phyloP scores from a whole-genome alignment of 148 eudicot species.

The Gaultheria prostrata region DNA sequence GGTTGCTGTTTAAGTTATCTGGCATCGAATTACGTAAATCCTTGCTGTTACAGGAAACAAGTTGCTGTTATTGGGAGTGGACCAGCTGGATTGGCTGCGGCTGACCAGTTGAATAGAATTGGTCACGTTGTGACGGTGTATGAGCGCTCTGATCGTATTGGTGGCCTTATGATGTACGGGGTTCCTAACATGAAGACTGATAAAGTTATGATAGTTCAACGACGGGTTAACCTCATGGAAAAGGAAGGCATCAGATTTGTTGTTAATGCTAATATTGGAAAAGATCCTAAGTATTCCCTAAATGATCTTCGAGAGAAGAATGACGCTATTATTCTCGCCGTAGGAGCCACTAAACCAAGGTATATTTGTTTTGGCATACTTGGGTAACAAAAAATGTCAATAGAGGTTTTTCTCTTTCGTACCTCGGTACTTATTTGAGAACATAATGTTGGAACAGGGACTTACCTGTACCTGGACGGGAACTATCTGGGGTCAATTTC shows the following conservation, averaged over 20 bases:
- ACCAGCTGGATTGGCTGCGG: constrained; percentile 97
- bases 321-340: constrained; percentile 81
- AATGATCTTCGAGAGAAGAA: constrained; percentile 66
- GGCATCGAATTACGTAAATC: background rate
- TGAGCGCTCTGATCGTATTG: constrained; percentile 92
- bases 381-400: background rate
- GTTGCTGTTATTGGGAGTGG: constrained; percentile 94
- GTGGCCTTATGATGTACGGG: constrained; percentile 99
- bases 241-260: constrained; percentile 85
- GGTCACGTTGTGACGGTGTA: constrained; percentile 89
- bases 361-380: constrained; percentile 12
- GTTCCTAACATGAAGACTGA: constrained; percentile 98
- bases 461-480: constrained; percentile 90
- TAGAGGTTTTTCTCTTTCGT: background rate
- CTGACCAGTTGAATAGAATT: constrained; percentile 89
- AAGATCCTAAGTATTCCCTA: constrained; percentile 65
- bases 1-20: background rate
- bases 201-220: constrained; percentile 73
- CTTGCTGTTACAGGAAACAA: constrained; percentile 51
- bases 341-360: constrained; percentile 97
- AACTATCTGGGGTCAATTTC: constrained; percentile 84
- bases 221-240: constrained; percentile 87
- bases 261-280: constrained; percentile 83
- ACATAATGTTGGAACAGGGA: constrained; percentile 49
- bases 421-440: background rate